A percentile compares a stretch with the other conserved stretches of the same genome.
Conservation (phyloP, 768 basidiomycete genomes). For the Suillus fuscotomentosus region DNA sequence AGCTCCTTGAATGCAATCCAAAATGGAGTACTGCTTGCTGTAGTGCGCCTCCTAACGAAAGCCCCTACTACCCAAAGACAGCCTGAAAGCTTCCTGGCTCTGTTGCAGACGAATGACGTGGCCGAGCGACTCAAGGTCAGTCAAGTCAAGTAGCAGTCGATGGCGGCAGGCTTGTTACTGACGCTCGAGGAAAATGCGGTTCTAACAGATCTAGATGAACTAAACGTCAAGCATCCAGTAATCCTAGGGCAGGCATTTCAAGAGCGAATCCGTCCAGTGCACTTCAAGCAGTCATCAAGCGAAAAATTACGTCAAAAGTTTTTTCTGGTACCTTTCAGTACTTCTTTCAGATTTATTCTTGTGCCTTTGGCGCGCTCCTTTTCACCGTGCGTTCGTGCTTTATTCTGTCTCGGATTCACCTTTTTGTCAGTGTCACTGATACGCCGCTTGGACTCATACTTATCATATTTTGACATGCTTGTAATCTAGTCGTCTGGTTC, state of each 20-base stretch:
- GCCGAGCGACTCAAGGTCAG: constrained; percentile 74
- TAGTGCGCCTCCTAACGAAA: constrained; percentile 18
- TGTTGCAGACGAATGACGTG: constrained; percentile 80
- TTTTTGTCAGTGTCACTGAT: not conserved
- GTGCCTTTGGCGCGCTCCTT: not conserved
- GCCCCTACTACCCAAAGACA: constrained; percentile 33
- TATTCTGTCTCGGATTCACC: not conserved
- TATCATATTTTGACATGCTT: not conserved
- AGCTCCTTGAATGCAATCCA: not conserved
- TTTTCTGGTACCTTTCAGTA: not conserved
- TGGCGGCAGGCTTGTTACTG: constrained; percentile 58
- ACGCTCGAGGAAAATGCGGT: constrained; percentile 72
- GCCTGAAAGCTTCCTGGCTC: constrained; percentile 65
- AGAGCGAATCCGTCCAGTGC: not conserved
- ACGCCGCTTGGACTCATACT: not conserved
- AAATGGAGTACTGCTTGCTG: not conserved
- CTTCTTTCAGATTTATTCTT: not conserved
- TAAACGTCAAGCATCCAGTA: not conserved
- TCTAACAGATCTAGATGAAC: constrained; percentile 50
- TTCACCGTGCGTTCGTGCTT: not conserved
- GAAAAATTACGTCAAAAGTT: not conserved
- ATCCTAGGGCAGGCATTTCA: not conserved
- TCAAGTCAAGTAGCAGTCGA: constrained; percentile 67
- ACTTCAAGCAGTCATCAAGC: not conserved
- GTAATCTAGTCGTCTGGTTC: not conserved